Percentiles rank a stretch among this genome's conserved stretches.
These are phyloP conservation scores for Coemansia sp. DNA, from an alignment of 192 early-diverging fungal genomes.

Conservation along the genomic window DNA sequence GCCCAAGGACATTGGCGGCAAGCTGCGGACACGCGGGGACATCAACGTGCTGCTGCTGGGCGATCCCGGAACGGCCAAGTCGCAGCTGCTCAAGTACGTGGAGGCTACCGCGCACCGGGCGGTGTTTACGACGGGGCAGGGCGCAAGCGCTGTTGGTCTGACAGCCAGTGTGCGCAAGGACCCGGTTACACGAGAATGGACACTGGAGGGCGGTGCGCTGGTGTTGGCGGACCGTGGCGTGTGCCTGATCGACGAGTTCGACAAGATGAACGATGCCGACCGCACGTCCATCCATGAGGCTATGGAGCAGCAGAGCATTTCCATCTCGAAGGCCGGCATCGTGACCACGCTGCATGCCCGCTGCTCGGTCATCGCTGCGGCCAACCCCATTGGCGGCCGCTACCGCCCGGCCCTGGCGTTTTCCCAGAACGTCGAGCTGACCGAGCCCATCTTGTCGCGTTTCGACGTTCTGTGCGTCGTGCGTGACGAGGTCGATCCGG, in stretches of 20 bases:
- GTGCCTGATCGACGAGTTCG: slow-evolving; percentile 87
- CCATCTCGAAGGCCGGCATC: slow-evolving; percentile 86
- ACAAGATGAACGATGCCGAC: slow-evolving; percentile 89
- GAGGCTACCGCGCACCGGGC: slow-evolving; percentile 83
- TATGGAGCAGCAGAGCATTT: slow-evolving; percentile 89
- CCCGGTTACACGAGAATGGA: slow-evolving; percentile 84
- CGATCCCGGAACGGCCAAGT: slow-evolving; percentile 86
- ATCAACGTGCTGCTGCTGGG: slow-evolving; percentile 95
- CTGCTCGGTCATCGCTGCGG: slow-evolving; percentile 77
- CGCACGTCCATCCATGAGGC: slow-evolving; percentile 94
- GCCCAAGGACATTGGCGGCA: slow-evolving; percentile 88
- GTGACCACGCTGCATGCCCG: slow-evolving; percentile 82
- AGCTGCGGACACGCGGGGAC: slow-evolving; percentile 94
- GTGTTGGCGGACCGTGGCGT: slow-evolving; percentile 86
- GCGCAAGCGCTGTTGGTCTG: slow-evolving; percentile 80
- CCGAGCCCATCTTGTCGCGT: slow-evolving; percentile 97
- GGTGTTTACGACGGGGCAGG: slow-evolving; percentile 84
- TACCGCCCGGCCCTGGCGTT: slow-evolving; percentile 90
- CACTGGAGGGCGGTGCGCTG: slow-evolving; percentile 83
- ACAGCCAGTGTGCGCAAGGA: slow-evolving; percentile 84
- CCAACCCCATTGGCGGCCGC: slow-evolving; percentile 81
- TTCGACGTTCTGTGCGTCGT: slow-evolving; percentile 98
- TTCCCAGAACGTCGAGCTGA: slow-evolving; percentile 96
- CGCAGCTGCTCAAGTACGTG: slow-evolving; percentile 82
- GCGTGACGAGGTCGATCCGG: slow-evolving; percentile 86